phyloP scores from a whole-genome alignment of 2,329 filamentous ascomycete species.

The Fusarium setosum region DNA sequence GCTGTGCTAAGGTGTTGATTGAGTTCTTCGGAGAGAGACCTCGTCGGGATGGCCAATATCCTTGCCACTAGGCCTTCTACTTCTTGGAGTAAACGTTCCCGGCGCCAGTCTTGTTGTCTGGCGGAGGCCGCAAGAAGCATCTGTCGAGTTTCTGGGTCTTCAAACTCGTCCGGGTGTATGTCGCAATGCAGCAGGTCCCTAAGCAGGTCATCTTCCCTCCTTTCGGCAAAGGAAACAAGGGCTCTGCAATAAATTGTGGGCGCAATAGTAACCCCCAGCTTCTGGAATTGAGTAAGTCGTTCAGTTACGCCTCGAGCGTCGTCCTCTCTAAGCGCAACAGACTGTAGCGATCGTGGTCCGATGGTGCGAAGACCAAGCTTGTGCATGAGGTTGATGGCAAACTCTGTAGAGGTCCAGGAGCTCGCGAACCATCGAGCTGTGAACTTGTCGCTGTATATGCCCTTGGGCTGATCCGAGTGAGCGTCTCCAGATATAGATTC shows the following conservation, averaged over 20 bases:
- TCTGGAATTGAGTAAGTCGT: constrained; percentile 70
- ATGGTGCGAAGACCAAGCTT: constrained; percentile 78
- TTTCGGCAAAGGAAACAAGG: constrained; percentile 71
- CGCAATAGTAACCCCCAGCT: constrained; percentile 71
- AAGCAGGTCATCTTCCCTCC: constrained; percentile 64
- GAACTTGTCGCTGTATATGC: constrained; percentile 60
- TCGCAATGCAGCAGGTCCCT: constrained; percentile 59
- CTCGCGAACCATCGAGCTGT: constrained; percentile 86
- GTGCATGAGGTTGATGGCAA: constrained; percentile 75
- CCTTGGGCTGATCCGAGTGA: constrained; percentile 10
- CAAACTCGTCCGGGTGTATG: constrained; percentile 67
- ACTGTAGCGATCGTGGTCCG: constrained; percentile 80
- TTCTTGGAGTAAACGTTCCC: constrained; percentile 57
- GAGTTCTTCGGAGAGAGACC: constrained; percentile 37
- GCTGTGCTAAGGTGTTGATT: constrained; percentile 31
- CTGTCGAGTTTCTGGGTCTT: constrained; percentile 56
- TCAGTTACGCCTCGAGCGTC: constrained; percentile 65
- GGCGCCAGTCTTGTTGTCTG: constrained; percentile 50
- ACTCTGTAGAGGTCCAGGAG: constrained; percentile 75
- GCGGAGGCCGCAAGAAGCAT: constrained; percentile 50
- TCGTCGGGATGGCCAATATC: constrained; percentile 21
- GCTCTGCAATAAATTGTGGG: constrained; percentile 73
- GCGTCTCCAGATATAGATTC: background rate
- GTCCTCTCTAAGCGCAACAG: constrained; percentile 76
- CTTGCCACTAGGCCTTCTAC: constrained; percentile 46